Evolutionary conservation across 768 basidiomycete genomes (phyloP), one percentile per base, ranked within the genome.

Genomic region (Lepiota venenata): DNA sequence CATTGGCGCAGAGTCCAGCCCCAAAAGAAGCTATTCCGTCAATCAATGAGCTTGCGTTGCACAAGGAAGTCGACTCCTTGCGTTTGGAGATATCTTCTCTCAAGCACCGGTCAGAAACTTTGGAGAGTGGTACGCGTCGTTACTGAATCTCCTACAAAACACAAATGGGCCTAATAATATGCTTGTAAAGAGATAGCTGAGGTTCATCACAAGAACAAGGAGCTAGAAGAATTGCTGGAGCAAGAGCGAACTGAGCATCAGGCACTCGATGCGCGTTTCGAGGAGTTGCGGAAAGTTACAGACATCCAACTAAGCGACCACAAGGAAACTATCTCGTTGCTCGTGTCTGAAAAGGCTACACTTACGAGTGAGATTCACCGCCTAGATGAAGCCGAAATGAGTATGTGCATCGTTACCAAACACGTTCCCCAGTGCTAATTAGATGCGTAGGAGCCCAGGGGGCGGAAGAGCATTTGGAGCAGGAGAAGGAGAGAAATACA

Each of bases 321-420:
- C 60, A 83, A 82, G 56, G 84, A 84, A 61, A 88, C 87, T 0
- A 89, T 94, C 54, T 76, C 85, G 43, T 66, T 88, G n/a, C 74
- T 94, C 12, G 88, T 92, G 16, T 77, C 83, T 2, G 88, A 90
- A 62, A 89, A 88, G 66, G 77, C 81, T 6, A 74, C 78, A 16
- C 72, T 90, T 35, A 70, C 73, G 14, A 65, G 77, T n/a, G 80
- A 84, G 39, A 65, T 88, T 39, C 77, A 85, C 58, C 78, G 78
- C 47, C 63, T 87, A 43, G 80, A 82, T 41, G 78, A 74, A 44
- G 66, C 80, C n/a, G 86, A 88, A 63, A 69, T 74, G 38, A 75
- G 91, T 92, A 66, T 9, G 76, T 65, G n/a, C 39, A 20, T n/a
- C 42, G n/a, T 18, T 43, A 22, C 37, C 38, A 27, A 14, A 32